Evolutionary conservation across 164 flowering plant species (phyloP).

Genomic region (Tetracentron sinense): DNA sequence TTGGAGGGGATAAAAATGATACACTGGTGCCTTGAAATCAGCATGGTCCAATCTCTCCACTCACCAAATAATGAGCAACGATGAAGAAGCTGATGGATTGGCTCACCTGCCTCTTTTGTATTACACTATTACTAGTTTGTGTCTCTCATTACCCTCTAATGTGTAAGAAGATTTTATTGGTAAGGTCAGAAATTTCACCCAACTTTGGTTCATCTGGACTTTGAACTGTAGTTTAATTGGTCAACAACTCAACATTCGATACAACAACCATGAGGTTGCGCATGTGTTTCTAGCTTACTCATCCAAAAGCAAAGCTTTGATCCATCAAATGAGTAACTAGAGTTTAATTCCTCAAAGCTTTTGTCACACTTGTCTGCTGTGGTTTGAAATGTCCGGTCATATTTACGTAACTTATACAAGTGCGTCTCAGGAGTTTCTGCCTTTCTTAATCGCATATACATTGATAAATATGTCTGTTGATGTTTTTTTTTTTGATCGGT

Average conservation of each 20-base stretch:
- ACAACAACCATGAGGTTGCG: not conserved
- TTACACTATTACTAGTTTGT: not conserved
- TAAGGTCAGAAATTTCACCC: not conserved
- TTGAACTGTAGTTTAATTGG: not conserved
- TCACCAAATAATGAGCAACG: not conserved
- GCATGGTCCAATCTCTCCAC: not conserved
- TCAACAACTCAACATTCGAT: too few relatives aligned
- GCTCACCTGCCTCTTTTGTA: not conserved
- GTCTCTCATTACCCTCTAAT: not conserved
- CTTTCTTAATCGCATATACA: not conserved
- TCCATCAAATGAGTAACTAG: too few relatives aligned
- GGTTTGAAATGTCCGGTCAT: too few relatives aligned
- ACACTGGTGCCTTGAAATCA: not conserved
- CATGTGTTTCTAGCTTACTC: too few relatives aligned
- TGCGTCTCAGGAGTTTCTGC: not conserved
- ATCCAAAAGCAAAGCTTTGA: too few relatives aligned
- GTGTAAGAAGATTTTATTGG: not conserved
- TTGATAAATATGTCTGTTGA: not conserved
- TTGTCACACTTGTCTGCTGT: too few relatives aligned
- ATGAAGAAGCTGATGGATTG: not conserved
- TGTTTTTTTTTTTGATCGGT: too few relatives aligned
- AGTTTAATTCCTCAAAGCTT: too few relatives aligned
- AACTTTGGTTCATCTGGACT: not conserved
- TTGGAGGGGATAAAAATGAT: not conserved
- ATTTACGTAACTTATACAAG: too few relatives aligned